Evolutionary conservation across 1,139 yeast species (phyloP), one percentile per base, ranked within the genome.

Genomic region (Lodderomyces margitis): DNA sequence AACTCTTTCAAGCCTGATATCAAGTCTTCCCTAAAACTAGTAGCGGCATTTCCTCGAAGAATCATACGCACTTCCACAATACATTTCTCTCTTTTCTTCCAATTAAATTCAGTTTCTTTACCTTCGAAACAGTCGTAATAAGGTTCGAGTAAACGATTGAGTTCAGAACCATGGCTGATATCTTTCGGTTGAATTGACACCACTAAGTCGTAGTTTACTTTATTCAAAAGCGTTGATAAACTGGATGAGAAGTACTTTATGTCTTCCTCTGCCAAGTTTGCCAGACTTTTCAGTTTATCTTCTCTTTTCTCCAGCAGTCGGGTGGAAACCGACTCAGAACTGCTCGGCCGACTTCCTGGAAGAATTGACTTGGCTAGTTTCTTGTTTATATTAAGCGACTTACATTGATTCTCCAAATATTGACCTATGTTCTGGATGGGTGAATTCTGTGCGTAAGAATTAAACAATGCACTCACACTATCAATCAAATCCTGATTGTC

Each of bases 31-130:
- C 69, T 67, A 47, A 59, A 75, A 0, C 71, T 70, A 0, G 43
- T 42, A 0, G 54, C 39, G 1, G 67, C 9, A 53, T 82, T 79
- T 2, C 91, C 91, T 33, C 89, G 66, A 2, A 87, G 51, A 2
- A 85, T 56, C 2, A 75, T 68, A 43, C 97, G 70, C 31, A 88
- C 56, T 40, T 70, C 73, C 1, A 75, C 54, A 2, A 89, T 74
- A 43, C 67, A 68, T 43, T 74, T 74, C 53, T 91, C 97, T 54
- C 99, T 73, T 1, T 58, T 54, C 20, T 71, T 65, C 99, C 99
- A 92, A 56, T 92, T 92, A 46, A 74, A 74, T 56, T 94, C 98
- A 0, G 95, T 84, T 60, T 94, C 98, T 53, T 83, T 88, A 2
- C 82, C 83, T n/a, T 73, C 75, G 55, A 92, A 87, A 12, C 61